Conservation (phyloP, 176 grass and related monocot species). For the Aegilops umbellulata region DNA sequence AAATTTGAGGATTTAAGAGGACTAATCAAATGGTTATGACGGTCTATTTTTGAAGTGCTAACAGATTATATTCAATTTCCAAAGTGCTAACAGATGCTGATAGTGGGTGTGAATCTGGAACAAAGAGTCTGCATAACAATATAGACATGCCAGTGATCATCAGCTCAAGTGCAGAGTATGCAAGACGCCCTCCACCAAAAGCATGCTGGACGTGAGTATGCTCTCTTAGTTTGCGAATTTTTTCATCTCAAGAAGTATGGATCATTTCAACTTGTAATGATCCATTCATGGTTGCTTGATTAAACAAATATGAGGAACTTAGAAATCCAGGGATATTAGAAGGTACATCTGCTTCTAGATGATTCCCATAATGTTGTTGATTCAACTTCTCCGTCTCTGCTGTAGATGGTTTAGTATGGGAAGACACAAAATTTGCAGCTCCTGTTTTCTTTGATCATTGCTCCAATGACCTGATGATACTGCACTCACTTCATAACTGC, state of each 20-base stretch:
- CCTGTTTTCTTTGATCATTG: neutral
- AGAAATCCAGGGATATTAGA: neutral
- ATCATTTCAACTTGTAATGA: conserved; percentile 13
- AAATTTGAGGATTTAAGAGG: neutral
- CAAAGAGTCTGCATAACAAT: neutral
- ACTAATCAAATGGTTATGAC: neutral
- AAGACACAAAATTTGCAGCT: neutral
- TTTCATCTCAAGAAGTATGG: conserved; percentile 1
- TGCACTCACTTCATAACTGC: neutral
- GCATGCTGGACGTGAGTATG: conserved; percentile 25
- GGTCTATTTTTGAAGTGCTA: neutral
- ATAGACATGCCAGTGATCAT: conserved; percentile 8
- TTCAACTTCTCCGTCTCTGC: neutral
- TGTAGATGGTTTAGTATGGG: conserved; percentile 1
- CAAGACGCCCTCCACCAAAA: conserved; percentile 21
- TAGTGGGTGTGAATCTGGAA: neutral
- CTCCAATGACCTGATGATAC: neutral
- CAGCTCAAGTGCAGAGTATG: conserved; percentile 16
- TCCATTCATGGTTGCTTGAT: neutral
- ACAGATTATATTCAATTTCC: neutral
- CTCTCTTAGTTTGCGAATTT: neutral
- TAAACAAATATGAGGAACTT: neutral
- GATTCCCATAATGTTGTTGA: neutral
- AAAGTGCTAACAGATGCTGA: neutral
- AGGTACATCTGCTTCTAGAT: conserved; percentile 4